Conservation (phyloP, 169 alveolate genomes). For the Condylostoma magnum region DNA sequence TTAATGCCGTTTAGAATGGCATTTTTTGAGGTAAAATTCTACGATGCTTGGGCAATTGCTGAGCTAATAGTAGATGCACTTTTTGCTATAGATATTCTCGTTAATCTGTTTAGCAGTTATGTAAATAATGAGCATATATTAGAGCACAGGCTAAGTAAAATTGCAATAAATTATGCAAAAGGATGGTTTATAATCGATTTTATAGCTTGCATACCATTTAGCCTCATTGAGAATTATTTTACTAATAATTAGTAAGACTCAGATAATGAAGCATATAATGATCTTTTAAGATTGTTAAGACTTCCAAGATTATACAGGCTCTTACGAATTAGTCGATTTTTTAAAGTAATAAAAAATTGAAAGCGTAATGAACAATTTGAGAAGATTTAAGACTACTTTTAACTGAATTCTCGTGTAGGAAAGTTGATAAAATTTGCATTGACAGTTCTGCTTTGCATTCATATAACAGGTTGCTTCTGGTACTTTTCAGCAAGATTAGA, state of each 20-base stretch:
- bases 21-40: too few species aligned
- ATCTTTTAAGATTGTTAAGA: background rate
- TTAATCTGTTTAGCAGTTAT: background rate
- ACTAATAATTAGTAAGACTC: too few species aligned
- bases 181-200: slow-evolving; percentile 24
- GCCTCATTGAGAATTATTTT: background rate
- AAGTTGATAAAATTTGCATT: slow-evolving; percentile 32
- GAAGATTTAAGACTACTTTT: background rate
- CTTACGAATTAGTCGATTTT: background rate
- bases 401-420: slow-evolving; percentile 28
- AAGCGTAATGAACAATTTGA: background rate
- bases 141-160: too few species aligned
- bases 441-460: slow-evolving; percentile 51
- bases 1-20: slow-evolving; percentile 23
- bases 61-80: background rate
- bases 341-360: background rate
- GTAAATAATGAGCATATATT: too few species aligned
- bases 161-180: background rate
- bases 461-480: slow-evolving; percentile 67
- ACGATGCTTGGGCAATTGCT: background rate
- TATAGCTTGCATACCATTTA: slow-evolving; percentile 16
- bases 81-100: slow-evolving; percentile 9
- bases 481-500: slow-evolving; percentile 45
- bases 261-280: background rate
- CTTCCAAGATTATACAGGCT: slow-evolving; percentile 9